Evolutionary conservation across 306 rosid species (phyloP).

Genomic region (Dryas drummondii): DNA sequence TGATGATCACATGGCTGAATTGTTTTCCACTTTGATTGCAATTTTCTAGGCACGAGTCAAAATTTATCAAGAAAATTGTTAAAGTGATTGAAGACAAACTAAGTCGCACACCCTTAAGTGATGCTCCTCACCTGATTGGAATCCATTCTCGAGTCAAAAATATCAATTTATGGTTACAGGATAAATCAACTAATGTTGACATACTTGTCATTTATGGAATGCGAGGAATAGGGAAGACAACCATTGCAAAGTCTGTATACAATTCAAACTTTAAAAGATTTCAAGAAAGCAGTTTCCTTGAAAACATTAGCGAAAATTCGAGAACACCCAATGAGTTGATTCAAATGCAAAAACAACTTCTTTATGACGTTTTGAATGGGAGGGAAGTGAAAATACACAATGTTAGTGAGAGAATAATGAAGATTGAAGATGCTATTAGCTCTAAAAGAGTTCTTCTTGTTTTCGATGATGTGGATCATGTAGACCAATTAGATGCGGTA

Average conservation of each 20-base stretch:
- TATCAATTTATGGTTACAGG: neutral
- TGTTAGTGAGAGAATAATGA: neutral
- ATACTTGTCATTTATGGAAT: neutral
- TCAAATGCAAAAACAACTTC: neutral
- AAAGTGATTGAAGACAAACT: constrained; percentile 4
- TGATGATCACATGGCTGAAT: no score
- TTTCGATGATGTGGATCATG: neutral
- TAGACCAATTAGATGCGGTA: neutral
- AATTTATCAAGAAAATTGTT: constrained; percentile 6
- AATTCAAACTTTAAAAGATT: neutral
- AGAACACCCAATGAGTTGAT: neutral
- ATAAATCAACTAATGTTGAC: neutral
- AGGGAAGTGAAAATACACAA: neutral
- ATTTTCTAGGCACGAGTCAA: neutral
- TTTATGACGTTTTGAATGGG: neutral
- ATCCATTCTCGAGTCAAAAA: rapidly evolving
- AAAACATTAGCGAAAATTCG: neutral
- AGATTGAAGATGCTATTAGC: neutral
- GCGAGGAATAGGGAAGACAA: neutral
- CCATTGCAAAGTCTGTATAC: constrained; percentile 2
- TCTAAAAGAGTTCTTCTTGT: constrained; percentile 1
- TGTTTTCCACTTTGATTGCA: neutral
- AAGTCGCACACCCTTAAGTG: neutral
- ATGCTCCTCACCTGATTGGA: neutral
- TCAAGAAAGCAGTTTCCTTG: neutral